A percentile compares a stretch with the other conserved stretches of the same genome.
These are phyloP conservation scores for Trametes meyenii DNA, from an alignment of 768 basidiomycete species.

Conservation along the genomic window DNA sequence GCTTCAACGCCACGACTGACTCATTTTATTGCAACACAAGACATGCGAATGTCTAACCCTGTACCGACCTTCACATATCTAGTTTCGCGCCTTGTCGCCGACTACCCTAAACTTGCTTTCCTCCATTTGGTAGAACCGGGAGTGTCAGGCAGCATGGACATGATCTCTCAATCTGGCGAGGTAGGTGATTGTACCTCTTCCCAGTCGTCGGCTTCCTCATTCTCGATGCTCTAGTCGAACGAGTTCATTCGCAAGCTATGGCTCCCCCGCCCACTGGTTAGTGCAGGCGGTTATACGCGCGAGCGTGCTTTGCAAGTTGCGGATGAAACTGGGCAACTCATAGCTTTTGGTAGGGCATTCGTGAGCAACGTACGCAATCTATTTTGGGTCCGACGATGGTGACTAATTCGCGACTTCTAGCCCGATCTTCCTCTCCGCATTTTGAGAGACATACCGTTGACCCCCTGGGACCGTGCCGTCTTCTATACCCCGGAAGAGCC, in stretches of 20 bases:
- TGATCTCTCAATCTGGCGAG: conserved; percentile 1
- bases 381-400: not conserved
- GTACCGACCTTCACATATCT: conserved; percentile 56
- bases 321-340: conserved; percentile 22
- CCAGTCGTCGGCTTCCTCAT: too few species aligned
- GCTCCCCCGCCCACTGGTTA: conserved; percentile 16
- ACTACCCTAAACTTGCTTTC: conserved; percentile 45
- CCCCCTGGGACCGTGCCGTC: conserved; percentile 5
- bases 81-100: conserved; percentile 39
- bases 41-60: conserved; percentile 57
- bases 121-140: conserved; percentile 39
- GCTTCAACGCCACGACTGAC: not conserved
- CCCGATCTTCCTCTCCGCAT: conserved; percentile 19
- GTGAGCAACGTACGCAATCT: conserved; percentile 33
- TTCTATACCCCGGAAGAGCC: conserved; percentile 19
- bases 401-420: not conserved
- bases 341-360: conserved; percentile 32
- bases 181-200: conserved; percentile 1
- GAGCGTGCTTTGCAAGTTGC: conserved; percentile 22
- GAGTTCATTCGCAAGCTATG: conserved; percentile 26
- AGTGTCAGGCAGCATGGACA: not conserved
- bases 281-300: conserved; percentile 26
- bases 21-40: conserved; percentile 8
- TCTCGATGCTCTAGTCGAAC: conserved; percentile 13
- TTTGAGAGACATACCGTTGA: conserved; percentile 15